A percentile compares a stretch with the other conserved stretches of the same genome.
Conservation (phyloP, 2,329 filamentous ascomycete genomes). For the Aspergillus udagawae region DNA sequence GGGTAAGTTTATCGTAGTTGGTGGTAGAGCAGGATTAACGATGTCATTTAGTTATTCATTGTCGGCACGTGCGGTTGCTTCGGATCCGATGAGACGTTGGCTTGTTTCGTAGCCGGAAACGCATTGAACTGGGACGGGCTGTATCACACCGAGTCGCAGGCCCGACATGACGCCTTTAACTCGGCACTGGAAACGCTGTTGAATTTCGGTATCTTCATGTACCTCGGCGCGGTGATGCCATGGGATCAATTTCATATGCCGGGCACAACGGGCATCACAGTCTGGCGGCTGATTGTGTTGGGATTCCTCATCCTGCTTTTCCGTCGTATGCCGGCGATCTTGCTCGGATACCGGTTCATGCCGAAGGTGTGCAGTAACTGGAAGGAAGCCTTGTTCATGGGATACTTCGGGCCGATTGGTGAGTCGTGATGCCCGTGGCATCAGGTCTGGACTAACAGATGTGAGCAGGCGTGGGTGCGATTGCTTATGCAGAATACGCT, state of each 20-base stretch:
- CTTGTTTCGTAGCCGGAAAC: slow-evolving; percentile 58
- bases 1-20: slow-evolving; percentile 27
- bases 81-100: slow-evolving; percentile 58
- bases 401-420: slow-evolving; percentile 49
- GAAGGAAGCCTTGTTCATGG: slow-evolving; percentile 60
- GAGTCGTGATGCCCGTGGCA: not conserved
- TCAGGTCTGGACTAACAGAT: not conserved
- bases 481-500: slow-evolving; percentile 46
- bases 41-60: slow-evolving; percentile 48
- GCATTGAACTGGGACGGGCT: slow-evolving; percentile 60
- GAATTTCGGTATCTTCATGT: slow-evolving; percentile 60
- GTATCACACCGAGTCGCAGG: slow-evolving; percentile 54
- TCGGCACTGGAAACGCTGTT: slow-evolving; percentile 55
- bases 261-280: slow-evolving; percentile 51
- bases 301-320: slow-evolving; percentile 53
- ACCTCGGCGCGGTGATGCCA: slow-evolving; percentile 54
- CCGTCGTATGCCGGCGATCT: slow-evolving; percentile 55
- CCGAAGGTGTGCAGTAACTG: slow-evolving; percentile 49
- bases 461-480: slow-evolving; percentile 38
- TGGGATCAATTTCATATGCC: slow-evolving; percentile 55
- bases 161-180: slow-evolving; percentile 60
- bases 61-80: slow-evolving; percentile 56
- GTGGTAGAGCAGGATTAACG: not conserved
- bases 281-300: slow-evolving; percentile 48
- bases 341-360: slow-evolving; percentile 55